Evolutionary conservation across 768 basidiomycete genomes (phyloP).

Genomic region (Lentinula guzmanii): DNA sequence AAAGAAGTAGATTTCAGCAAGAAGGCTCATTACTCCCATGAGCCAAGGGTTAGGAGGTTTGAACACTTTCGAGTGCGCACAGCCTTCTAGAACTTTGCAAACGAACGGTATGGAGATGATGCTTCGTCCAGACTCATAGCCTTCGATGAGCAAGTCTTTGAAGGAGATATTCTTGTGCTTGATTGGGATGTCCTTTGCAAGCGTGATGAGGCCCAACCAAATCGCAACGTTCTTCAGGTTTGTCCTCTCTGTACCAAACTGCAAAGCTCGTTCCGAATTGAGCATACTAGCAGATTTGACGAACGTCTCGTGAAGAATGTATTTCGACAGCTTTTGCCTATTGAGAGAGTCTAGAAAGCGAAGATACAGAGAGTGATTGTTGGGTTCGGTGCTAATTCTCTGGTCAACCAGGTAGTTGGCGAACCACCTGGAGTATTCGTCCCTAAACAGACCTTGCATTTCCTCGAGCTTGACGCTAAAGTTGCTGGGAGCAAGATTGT

Average conservation of each 20-base stretch:
- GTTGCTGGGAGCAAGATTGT: constrained; percentile 93
- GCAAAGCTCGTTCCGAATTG: constrained; percentile 87
- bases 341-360: constrained; percentile 87
- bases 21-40: constrained; percentile 88
- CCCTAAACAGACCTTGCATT: constrained; percentile 80
- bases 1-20: constrained; percentile 95
- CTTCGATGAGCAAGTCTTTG: constrained; percentile 96
- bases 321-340: constrained; percentile 56
- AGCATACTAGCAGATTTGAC: constrained; percentile 79
- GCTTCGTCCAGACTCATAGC: constrained; percentile 86
- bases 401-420: constrained; percentile 97
- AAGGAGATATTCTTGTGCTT: constrained; percentile 90
- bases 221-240: constrained; percentile 90
- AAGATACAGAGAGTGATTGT: constrained; percentile 94
- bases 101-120: constrained; percentile 97
- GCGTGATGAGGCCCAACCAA: constrained; percentile 91
- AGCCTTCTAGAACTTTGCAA: constrained; percentile 93
- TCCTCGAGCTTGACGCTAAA: constrained; percentile 84
- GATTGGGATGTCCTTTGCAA: constrained; percentile 90
- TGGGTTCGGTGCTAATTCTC: constrained; percentile 91
- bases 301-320: constrained; percentile 92
- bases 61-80: constrained; percentile 87
- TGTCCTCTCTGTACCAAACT: constrained; percentile 78
- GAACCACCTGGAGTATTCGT: constrained; percentile 89
- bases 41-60: constrained; percentile 97